These are phyloP conservation scores for Verbascum thapsus DNA, from an alignment of 257 asterid genomes.

Conservation along the genomic window DNA sequence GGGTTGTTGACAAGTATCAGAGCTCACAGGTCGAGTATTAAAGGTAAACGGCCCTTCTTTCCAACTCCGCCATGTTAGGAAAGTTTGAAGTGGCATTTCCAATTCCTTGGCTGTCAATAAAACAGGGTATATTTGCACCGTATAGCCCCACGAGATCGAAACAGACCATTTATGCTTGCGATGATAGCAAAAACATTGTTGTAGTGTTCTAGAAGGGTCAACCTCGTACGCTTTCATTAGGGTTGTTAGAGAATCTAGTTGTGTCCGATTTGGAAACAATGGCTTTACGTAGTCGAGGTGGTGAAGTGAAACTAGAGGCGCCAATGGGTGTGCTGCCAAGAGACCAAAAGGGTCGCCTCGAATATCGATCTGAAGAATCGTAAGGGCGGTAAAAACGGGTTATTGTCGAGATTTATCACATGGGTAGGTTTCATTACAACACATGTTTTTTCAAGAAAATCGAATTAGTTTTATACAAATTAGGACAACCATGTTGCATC, in stretches of 20 bases:
- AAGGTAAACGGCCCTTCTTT: slow-evolving; percentile 75
- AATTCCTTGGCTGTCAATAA: slow-evolving; percentile 55
- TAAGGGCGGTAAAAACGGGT: background rate
- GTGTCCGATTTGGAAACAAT: slow-evolving; percentile 62
- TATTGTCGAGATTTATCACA: background rate
- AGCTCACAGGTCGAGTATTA: slow-evolving; percentile 67
- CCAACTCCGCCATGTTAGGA: slow-evolving; percentile 72
- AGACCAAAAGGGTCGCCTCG: slow-evolving; percentile 78
- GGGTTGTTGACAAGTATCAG: slow-evolving; percentile 61
- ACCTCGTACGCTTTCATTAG: slow-evolving; percentile 52
- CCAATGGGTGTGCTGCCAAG: slow-evolving; percentile 82
- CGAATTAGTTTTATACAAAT: background rate
- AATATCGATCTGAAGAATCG: slow-evolving; percentile 62
- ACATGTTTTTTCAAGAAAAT: background rate
- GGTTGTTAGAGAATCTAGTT: slow-evolving; percentile 50
- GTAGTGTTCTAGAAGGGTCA: slow-evolving; percentile 67
- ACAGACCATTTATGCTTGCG: slow-evolving; percentile 64
- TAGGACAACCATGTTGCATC: no score
- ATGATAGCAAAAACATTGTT: slow-evolving; percentile 71
- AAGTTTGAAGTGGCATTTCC: slow-evolving; percentile 72
- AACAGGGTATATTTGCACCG: slow-evolving; percentile 63
- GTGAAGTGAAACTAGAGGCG: slow-evolving; percentile 85
- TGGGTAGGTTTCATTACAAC: background rate
- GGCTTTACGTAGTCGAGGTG: slow-evolving; percentile 68
- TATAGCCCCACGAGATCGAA: slow-evolving; percentile 85